Conservation (phyloP, 495 filamentous ascomycete species). For the Tuber brumale region DNA sequence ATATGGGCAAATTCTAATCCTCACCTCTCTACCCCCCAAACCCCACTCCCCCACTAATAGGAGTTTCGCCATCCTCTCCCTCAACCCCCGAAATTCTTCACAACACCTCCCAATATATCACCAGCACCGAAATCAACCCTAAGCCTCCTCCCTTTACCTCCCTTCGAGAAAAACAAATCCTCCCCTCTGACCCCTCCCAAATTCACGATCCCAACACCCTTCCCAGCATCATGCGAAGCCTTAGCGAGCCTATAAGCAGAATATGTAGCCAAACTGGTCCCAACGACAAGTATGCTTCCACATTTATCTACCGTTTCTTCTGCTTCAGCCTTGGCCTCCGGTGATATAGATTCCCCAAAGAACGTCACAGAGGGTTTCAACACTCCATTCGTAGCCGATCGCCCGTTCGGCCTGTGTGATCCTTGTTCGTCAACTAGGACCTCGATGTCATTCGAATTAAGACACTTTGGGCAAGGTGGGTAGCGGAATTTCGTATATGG, state of each 20-base stretch:
- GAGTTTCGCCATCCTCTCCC: not conserved
- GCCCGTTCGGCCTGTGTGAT: conserved; percentile 45
- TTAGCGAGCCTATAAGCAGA: conserved; percentile 88
- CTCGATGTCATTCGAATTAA: conserved; percentile 54
- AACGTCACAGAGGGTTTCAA: conserved; percentile 88
- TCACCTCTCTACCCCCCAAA: not conserved
- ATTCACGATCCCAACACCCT: conserved; percentile 80
- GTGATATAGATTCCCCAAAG: conserved; percentile 84
- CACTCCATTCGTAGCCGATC: conserved; percentile 42
- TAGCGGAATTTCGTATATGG: conserved; percentile 87
- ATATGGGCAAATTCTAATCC: not conserved
- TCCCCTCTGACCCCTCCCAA: conserved; percentile 78
- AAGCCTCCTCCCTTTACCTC: conserved; percentile 20
- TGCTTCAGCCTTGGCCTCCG: conserved; percentile 62
- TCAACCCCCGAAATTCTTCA: conserved; percentile 15
- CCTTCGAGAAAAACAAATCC: conserved; percentile 55
- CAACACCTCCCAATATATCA: conserved; percentile 36
- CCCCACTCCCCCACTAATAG: not conserved
- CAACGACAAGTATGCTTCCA: conserved; percentile 67
- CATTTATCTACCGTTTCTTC: conserved; percentile 73
- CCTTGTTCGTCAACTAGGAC: conserved; percentile 76
- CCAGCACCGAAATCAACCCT: conserved; percentile 29
- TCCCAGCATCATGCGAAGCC: conserved; percentile 68
- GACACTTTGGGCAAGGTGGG: conserved; percentile 77
- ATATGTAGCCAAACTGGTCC: conserved; percentile 86